phyloP scores from a whole-genome alignment of 352 stramenopile genomes.

The Globisporangium cystogenes region DNA sequence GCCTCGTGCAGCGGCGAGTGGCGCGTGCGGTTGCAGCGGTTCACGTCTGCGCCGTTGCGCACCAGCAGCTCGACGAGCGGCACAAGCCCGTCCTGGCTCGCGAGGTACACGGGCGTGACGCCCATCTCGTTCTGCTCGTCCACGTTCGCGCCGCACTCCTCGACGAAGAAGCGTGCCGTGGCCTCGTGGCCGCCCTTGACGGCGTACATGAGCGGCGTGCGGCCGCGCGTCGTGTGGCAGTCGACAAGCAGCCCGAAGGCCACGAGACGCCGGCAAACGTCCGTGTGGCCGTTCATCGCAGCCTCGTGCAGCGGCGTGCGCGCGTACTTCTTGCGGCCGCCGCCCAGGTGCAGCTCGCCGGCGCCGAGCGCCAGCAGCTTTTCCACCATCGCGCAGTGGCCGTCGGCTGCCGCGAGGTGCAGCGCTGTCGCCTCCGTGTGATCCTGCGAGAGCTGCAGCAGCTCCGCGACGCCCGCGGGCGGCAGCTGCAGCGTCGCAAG shows the following conservation, averaged over 20 bases:
- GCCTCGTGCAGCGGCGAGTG: conserved; percentile 66
- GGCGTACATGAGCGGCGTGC: conserved; percentile 75
- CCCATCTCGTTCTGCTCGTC: conserved; percentile 81
- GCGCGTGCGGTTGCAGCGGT: conserved; percentile 53
- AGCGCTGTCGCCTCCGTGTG: conserved; percentile 59
- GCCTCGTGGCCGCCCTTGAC: conserved; percentile 58
- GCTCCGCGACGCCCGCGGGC: conserved; percentile 15
- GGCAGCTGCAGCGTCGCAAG: conserved; percentile 13
- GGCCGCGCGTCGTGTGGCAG: conserved; percentile 69
- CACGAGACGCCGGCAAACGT: conserved; percentile 44
- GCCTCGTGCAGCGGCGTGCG: conserved; percentile 71
- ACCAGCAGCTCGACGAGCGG: conserved; percentile 46
- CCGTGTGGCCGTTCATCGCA: conserved; percentile 53
- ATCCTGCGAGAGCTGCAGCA: conserved; percentile 62
- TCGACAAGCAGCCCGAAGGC: conserved; percentile 58
- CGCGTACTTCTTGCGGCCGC: conserved; percentile 59
- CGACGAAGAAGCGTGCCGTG: conserved; percentile 35
- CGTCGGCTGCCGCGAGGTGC: conserved; percentile 59
- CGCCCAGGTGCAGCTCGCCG: conserved; percentile 54
- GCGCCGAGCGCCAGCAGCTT: conserved; percentile 39
- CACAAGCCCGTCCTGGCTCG: conserved; percentile 44
- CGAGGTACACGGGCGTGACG: conserved; percentile 66
- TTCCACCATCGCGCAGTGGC: conserved; percentile 35
- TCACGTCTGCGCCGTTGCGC: conserved; percentile 42
- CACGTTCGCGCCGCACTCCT: conserved; percentile 42